Evolutionary conservation across 129 eudicot species (phyloP), one percentile per base, ranked within the genome.

Genomic region (Centrapalus pauciflorus): DNA sequence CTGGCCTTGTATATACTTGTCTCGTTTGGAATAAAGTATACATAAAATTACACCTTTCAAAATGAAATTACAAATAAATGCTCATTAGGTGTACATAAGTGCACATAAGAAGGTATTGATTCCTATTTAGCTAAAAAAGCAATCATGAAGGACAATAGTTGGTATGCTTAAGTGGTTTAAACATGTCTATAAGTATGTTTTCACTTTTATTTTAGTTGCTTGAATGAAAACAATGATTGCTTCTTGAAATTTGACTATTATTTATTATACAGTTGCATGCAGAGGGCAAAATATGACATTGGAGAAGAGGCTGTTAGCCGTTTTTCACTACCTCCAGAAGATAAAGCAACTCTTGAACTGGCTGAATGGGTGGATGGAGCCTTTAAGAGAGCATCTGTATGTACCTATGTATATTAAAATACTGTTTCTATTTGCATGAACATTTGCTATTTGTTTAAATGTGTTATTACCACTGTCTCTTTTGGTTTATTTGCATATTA

Each of bases 331-430:
- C 77, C 99, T 62, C 84, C 96, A 40, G 99, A 93, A 86, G 99
- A 93, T 79, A 93, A 85, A 86, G 99, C 99, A 26, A 93, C 92
- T 24, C 90, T 93, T 61, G 87, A 87, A 72, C 76, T 93, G 58
- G 82, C 95, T 78, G 99, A 93, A 72, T 93, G 99, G 99, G 99
- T 93, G 32, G 99, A 89, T 76, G 86, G 83, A 54, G 96, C 99
- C 68, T 93, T 84, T 81, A 80, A 73, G 73, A 84, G 56, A 80
- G 95, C 92, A 69, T 88, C 99, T 78, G 99, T 92, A 92, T 66
- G 93, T 29, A 60, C 70, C 75, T 72, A 76, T 52, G 21, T 76
- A 23, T 33, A 66, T 65, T 51, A n/a, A 30, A 59, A 48, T 17
- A 3, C 9, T 56, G 5, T 64, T 29, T 62, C 32, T 73, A 7